Base-by-base conservation (phyloP, 2,329 filamentous ascomycete species). In the Delphinella strobiligena region DNA sequence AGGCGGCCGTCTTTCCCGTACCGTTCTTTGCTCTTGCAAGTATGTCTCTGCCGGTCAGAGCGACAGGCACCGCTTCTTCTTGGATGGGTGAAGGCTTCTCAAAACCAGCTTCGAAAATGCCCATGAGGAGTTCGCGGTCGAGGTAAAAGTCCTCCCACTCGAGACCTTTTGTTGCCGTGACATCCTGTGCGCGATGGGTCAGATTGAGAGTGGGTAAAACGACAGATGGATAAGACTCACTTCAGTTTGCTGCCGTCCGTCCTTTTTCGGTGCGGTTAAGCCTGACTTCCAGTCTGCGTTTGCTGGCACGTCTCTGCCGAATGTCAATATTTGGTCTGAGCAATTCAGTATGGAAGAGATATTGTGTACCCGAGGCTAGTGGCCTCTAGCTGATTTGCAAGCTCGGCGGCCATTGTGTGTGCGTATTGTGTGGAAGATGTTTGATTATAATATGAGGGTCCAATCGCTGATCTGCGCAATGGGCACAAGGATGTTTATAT, bases 41-140 rank as follows among this genome's bases (percentile, higher is more conserved):
- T 54, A 98, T 88, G 59, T 98, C 91, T 64, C 89, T 78, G 41
- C 91, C 91, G 35, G 89, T 93, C 42, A 98, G 74, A 37, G 91
- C 91, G 49, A 98, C 89, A 35, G 91, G 91, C 55, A 98, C 95
- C 40, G 91, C 87, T 68, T 96, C 91, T 79, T 98, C 91, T 76
- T 98, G 91, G 54, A 98, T 98, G 9, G 91, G 91, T 42, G 91
- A 98, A 12, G 91, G 91, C 67, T 93, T 95, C 62, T 98, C 91
- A 62, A 95, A 98, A 47, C 91, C 91, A 51, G 91, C 91, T 68
- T 98, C 91, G 62, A 96, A 98, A 50, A 98, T 96, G 47, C 91
- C 91, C 89, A 96, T 98, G 67, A 98, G 77, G 45, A 98, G 69
- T 59, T 94, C 85, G 59, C 91, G 76, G 69, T 93, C 94, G 53